Evolutionary conservation across 441 rosid species (phyloP).

Genomic region (Populus hybrid): DNA sequence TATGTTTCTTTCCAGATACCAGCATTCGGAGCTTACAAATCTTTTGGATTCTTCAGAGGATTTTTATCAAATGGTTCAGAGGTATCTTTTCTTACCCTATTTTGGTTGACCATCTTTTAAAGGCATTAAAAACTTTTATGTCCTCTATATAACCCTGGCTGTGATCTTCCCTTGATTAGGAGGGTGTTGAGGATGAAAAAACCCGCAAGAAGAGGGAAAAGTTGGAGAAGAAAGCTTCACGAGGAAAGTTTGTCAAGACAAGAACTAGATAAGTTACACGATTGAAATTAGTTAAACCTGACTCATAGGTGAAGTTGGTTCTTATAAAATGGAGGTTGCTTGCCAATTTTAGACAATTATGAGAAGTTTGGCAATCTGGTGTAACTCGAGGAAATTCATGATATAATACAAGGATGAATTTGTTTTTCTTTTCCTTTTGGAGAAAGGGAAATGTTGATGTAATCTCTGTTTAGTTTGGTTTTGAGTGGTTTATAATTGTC

Average conservation of each 20-base stretch:
- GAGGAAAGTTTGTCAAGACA: background rate
- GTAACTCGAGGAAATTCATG: background rate
- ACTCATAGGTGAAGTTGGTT: background rate
- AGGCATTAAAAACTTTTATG: background rate
- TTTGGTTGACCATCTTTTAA: background rate
- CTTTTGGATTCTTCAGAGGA: slow-evolving; percentile 62
- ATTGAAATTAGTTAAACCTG: background rate
- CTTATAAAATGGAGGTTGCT: background rate
- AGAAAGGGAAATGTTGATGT: background rate
- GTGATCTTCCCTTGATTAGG: slow-evolving; percentile 30
- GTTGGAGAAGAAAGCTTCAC: slow-evolving; percentile 42
- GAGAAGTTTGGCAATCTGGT: background rate
- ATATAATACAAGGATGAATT: too few relatives aligned
- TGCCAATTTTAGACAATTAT: background rate
- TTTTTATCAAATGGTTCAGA: slow-evolving; percentile 62
- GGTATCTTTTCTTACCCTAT: slow-evolving; percentile 33
- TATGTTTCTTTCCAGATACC: slow-evolving; percentile 50
- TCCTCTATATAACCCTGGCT: background rate
- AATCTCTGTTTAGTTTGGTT: background rate
- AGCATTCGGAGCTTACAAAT: slow-evolving; percentile 70
- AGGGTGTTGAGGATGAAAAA: slow-evolving; percentile 57
- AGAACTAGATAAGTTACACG: background rate
- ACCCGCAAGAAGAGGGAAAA: slow-evolving; percentile 64
- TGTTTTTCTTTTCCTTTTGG: too few relatives aligned
- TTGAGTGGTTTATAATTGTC: background rate